Percentiles rank a stretch among this genome's conserved stretches.
phyloP scores from a whole-genome alignment of 1,139 yeast species.

The Lizanozyma gosingica region DNA sequence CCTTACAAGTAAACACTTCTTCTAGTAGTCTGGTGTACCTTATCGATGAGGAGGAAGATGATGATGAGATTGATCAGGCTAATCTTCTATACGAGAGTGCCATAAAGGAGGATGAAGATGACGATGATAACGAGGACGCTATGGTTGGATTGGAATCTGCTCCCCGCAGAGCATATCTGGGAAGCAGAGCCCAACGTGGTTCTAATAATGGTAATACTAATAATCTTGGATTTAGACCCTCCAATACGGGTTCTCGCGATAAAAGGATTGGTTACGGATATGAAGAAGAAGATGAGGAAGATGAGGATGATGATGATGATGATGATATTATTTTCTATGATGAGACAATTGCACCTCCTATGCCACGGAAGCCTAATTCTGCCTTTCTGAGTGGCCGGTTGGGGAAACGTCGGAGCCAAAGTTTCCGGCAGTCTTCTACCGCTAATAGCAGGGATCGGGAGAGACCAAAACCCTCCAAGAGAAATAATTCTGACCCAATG shows the following conservation, averaged over 20 bases:
- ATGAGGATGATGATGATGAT: constrained; percentile 18
- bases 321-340: constrained; percentile 24
- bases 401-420: background rate
- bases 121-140: constrained; percentile 10
- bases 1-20: too few relatives aligned
- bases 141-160: constrained; percentile 6
- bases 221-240: background rate
- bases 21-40: background rate
- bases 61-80: constrained; percentile 9
- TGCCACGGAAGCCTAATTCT: background rate
- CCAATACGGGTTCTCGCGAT: background rate
- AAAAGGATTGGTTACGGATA: background rate
- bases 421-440: background rate
- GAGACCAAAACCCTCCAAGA: constrained; percentile 8
- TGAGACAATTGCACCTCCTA: background rate
- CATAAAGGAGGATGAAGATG: constrained; percentile 6
- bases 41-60: constrained; percentile 5
- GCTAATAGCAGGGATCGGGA: background rate
- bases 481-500: constrained; percentile 33
- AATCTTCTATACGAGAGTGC: constrained; percentile 6
- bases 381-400: background rate
- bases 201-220: background rate
- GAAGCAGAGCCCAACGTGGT: constrained; percentile 3
- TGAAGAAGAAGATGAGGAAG: constrained; percentile 3
- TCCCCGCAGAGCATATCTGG: background rate